These are phyloP conservation scores for Megacollybia marginata DNA, from an alignment of 768 basidiomycete species.

Conservation along the genomic window DNA sequence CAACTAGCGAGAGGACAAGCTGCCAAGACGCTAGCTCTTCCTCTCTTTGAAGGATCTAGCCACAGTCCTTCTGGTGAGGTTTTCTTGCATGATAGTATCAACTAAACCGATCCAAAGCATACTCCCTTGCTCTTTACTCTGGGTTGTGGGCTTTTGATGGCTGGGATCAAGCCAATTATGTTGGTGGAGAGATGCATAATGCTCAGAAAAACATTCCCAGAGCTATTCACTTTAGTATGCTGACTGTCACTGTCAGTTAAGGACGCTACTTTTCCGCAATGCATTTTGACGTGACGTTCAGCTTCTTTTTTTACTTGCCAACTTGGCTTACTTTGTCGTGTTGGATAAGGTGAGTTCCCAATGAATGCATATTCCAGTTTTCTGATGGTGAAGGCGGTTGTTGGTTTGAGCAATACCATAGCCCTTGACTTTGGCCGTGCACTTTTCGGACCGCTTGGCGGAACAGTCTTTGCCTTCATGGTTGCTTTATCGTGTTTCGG, in stretches of 20 bases:
- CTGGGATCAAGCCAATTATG: conserved; percentile 91
- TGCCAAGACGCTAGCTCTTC: conserved; percentile 56
- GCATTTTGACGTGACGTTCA: conserved; percentile 18
- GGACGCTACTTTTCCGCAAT: neutral
- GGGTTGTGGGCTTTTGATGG: conserved; percentile 96
- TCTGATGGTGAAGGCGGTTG: conserved; percentile 35
- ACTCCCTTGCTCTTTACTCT: conserved; percentile 92
- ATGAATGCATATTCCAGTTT: neutral
- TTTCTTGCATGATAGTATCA: too few relatives aligned
- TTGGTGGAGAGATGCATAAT: conserved; percentile 81
- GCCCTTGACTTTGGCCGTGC: conserved; percentile 89
- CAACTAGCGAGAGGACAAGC: conserved; percentile 66
- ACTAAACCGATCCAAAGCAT: conserved; percentile 26
- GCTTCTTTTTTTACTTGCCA: conserved; percentile 74
- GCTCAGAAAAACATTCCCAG: conserved; percentile 83
- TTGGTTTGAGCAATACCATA: conserved; percentile 78
- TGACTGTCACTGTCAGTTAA: conserved; percentile 58
- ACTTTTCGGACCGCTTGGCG: conserved; percentile 83
- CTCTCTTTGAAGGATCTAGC: conserved; percentile 70
- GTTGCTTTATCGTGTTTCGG: conserved; percentile 96
- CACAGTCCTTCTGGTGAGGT: conserved; percentile 50
- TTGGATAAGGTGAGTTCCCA: conserved; percentile 59
- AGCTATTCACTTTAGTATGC: conserved; percentile 88
- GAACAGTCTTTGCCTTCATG: conserved; percentile 78
- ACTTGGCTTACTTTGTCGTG: conserved; percentile 88